Conservation (phyloP, 2,329 filamentous ascomycete genomes). For the Penicillium crustosum region DNA sequence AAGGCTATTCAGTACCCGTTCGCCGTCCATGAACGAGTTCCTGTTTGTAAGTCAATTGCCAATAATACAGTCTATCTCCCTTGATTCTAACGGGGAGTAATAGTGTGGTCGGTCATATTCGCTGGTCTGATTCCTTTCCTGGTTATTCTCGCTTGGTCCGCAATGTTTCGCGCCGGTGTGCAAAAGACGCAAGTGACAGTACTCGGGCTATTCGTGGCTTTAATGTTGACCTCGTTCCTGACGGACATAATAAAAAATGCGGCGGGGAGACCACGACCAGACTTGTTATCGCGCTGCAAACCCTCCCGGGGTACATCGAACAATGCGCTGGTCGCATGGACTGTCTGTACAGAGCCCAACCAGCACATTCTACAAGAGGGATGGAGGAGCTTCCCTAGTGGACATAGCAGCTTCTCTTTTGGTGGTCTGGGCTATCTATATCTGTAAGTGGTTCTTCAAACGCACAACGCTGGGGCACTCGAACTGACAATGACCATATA, state of each 20-base stretch:
- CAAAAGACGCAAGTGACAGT: slow-evolving; percentile 86
- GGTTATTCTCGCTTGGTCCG: slow-evolving; percentile 65
- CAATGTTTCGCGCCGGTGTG: slow-evolving; percentile 59
- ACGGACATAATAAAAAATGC: slow-evolving; percentile 91
- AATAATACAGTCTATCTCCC: background rate
- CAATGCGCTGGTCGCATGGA: slow-evolving; percentile 53
- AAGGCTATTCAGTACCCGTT: slow-evolving; percentile 82
- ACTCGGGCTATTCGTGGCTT: slow-evolving; percentile 73
- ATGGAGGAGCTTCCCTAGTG: slow-evolving; percentile 65
- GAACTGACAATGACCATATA: slow-evolving; percentile 16
- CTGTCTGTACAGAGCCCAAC: slow-evolving; percentile 50
- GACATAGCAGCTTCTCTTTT: slow-evolving; percentile 63
- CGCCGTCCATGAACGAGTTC: slow-evolving; percentile 77
- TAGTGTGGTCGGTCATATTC: slow-evolving; percentile 73
- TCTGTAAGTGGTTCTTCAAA: slow-evolving; percentile 34
- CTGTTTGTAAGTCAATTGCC: slow-evolving; percentile 59
- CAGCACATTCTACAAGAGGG: slow-evolving; percentile 62
- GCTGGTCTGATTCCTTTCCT: slow-evolving; percentile 69
- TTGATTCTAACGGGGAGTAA: background rate
- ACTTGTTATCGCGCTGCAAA: slow-evolving; percentile 83
- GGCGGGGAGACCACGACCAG: slow-evolving; percentile 78
- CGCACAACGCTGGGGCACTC: background rate
- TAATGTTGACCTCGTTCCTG: slow-evolving; percentile 76
- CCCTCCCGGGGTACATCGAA: slow-evolving; percentile 60
- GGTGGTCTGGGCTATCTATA: slow-evolving; percentile 60